Evolutionary conservation across 805 yeast species (phyloP), one percentile per base, ranked within the genome.

Genomic region (Priceomyces melissophilus): DNA sequence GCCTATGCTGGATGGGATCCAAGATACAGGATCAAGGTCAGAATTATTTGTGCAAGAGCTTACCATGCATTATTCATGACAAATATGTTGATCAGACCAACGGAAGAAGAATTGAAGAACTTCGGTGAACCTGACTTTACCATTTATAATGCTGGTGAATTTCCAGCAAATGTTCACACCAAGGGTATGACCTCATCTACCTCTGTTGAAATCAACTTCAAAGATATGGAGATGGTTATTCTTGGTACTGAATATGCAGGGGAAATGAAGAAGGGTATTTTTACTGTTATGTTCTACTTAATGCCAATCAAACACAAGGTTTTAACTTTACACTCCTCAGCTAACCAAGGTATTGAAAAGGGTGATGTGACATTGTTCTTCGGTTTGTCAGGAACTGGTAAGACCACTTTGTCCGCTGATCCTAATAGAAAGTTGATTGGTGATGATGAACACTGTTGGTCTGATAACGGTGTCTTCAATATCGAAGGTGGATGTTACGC

Each of bases 1-100:
- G 98, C 98, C 10, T 91, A 67, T 63, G 99, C 98, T 36, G 99
- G 99, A 52, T 91, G 99, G 99, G 99, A 91, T 67, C 96, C 97
- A 60, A 82, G 87, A 60, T 91, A 91, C 81, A 81, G 98, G 73
- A 80, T 90, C 65, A 91, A 91, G 75, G 95, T 90, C 44, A 81
- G 98, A 70, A 83, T 90, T 50, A 91, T 90, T 41, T 90, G 97
- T 74, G 97, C 98, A 46, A 83, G 99, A 67, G 98, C 99, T 42
- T 91, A 91, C 77, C 99, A 91, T 63, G 98, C 98, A 14, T 72
- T 91, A 55, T 91, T 91, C 75, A 91, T 91, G 99, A 84, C 95
- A 60, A 91, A 91, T 67, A 91, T 91, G 99, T 75, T 91, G 71
- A 93, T 91, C 66, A 83, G 89, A 67, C 99, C 99, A 52, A 84